phyloP scores from a whole-genome alignment of 345 rosid species.

The Rhizophora mangle region DNA sequence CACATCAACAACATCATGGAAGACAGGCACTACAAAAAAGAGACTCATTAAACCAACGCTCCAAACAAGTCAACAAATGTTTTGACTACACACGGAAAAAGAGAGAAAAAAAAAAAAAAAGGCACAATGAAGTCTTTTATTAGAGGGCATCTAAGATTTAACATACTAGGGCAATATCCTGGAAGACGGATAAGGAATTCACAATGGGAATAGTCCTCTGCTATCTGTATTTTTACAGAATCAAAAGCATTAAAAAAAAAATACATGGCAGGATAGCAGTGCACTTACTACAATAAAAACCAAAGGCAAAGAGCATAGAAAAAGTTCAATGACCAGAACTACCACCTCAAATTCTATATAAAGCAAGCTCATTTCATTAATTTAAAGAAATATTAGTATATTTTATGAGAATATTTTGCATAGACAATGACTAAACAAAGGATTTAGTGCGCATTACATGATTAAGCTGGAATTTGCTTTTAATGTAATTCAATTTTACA shows the following conservation, averaged over 20 bases:
- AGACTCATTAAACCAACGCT: not conserved
- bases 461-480: not conserved
- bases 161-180: slow-evolving; percentile 98
- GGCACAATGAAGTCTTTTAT: not conserved
- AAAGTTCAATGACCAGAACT: not conserved
- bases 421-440: not conserved
- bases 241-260: slow-evolving; percentile 17
- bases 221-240: slow-evolving; percentile 52
- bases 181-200: slow-evolving; percentile 96
- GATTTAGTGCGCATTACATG: not conserved
- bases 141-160: slow-evolving; percentile 1
- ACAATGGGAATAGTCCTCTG: slow-evolving; percentile 95
- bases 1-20: slow-evolving; percentile 88
- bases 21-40: slow-evolving; percentile 82
- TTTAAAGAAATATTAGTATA: not conserved
- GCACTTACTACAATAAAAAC: not conserved
- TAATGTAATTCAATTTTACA: too few species aligned
- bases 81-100: slow-evolving; percentile 1
- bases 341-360: slow-evolving; percentile 3
- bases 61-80: not conserved
- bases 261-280: not conserved
- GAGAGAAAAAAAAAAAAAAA: not conserved
- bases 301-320: not conserved
- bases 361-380: not conserved
- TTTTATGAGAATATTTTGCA: not conserved